Conservation (phyloP, 176 grass and related monocot genomes). For the Microstegium vimineum region DNA sequence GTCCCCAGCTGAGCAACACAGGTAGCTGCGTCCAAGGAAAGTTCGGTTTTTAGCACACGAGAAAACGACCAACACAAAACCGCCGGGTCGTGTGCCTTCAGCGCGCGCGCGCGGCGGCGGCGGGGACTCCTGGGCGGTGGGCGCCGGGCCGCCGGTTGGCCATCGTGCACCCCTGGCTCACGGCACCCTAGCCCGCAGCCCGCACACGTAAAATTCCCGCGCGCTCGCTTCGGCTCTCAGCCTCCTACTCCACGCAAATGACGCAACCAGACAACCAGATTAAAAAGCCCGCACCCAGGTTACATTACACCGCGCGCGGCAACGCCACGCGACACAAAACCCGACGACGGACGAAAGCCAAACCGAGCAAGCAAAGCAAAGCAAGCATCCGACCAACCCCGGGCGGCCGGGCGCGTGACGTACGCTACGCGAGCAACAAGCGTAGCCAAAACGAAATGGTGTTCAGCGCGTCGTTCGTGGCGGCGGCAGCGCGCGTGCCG, state of each 20-base stretch:
- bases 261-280: slow-evolving; percentile 5
- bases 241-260: slow-evolving; percentile 5
- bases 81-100: not conserved
- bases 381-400: not conserved
- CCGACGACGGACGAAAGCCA: not conserved
- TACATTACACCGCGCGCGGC: not conserved
- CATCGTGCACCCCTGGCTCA: not conserved
- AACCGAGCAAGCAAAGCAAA: not conserved
- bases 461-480: slow-evolving; percentile 40
- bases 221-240: not conserved
- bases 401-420: not conserved
- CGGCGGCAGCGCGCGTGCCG: slow-evolving; percentile 24
- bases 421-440: too few species aligned
- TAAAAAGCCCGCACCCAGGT: not conserved
- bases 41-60: not conserved
- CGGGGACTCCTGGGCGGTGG: too few species aligned
- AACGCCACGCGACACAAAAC: not conserved
- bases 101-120: not conserved
- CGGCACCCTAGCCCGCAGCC: not conserved
- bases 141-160: too few species aligned
- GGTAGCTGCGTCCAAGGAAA: not conserved
- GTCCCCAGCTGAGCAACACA: not conserved
- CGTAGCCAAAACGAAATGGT: slow-evolving; percentile 20
- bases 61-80: not conserved
- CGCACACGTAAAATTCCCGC: not conserved